Evolutionary conservation across 2,329 filamentous ascomycete genomes (phyloP), one percentile per base, ranked within the genome.

Genomic region (Drechslerella dactyloides): DNA sequence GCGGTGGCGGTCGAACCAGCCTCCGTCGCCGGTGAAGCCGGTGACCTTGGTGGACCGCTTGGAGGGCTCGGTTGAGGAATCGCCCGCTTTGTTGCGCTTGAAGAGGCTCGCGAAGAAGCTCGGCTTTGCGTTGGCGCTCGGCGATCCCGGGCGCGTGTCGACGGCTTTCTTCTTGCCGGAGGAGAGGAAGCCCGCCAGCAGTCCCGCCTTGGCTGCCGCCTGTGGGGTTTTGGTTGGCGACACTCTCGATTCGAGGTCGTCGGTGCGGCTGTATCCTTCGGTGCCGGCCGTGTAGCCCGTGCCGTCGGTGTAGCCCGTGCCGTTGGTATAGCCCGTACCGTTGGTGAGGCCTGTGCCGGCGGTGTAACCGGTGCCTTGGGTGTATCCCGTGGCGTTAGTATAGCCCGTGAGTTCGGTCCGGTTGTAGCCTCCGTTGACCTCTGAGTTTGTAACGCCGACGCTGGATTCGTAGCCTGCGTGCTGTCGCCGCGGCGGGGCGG

Each of bases 371-470:
- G 65, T 69, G 6, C 65, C 65, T 7, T 62, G 42, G 0, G 65
- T 69, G 40, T 69, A 69, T 0, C 65, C 65, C 4, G 65, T 69
- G 33, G 57, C 65, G 15, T 69, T 30, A 13, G 65, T 69, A 23
- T 69, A 58, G 8, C 58, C 58, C 10, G 66, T 70, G 13, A 70
- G 42, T 13, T 70, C 66, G 15, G 66, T 70, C 7, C 66, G 66
- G 21, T 70, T 70, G 27, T 70, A 70, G 1, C 66, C 66, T 24
- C 66, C 66, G 24, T 70, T 70, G 19, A 70, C 59, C n/a, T 70
- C 66, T 15, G 66, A 70, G 42, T 70, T 70, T 6, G 66, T 70
- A 33, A 70, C 44, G n/a, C 66, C 66, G 21, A 70, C 66, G 23
- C 59, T 70, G 23, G 66, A 70, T 33, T 57, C 66, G 44, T 70